These are phyloP conservation scores for Russula sp. DNA, from an alignment of 768 basidiomycete species.

Conservation along the genomic window DNA sequence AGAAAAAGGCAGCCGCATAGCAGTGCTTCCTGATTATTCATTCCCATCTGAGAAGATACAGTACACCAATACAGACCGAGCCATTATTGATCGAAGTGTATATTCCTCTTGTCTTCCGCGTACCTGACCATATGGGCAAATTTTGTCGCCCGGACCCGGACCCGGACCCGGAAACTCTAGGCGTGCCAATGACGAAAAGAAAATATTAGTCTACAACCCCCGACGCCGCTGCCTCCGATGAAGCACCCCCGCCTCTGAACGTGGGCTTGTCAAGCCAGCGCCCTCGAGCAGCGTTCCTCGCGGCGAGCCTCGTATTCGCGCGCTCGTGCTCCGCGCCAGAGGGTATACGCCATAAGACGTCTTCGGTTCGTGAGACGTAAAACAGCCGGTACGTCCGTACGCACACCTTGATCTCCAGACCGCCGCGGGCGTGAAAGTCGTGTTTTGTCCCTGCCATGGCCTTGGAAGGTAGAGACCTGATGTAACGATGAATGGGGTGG, in stretches of 20 bases:
- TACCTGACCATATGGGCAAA: background rate
- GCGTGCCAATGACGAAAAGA: background rate
- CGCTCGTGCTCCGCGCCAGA: conserved; percentile 38
- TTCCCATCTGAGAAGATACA: background rate
- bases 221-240: background rate
- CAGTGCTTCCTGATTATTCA: background rate
- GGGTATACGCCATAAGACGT: conserved; percentile 48
- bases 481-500: conserved; percentile 31
- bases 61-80: background rate
- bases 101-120: background rate
- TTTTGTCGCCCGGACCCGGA: background rate
- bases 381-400: conserved; percentile 77
- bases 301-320: conserved; percentile 7
- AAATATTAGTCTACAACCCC: background rate
- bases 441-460: background rate
- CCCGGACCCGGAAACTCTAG: too few relatives aligned
- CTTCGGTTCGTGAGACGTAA: conserved; percentile 66
- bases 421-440: conserved; percentile 35
- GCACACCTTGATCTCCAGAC: conserved; percentile 81
- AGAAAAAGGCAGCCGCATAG: background rate
- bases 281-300: background rate
- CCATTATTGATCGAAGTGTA: background rate
- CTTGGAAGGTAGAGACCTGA: conserved; percentile 38
- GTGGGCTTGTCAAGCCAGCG: conserved; percentile 5
- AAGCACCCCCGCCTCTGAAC: background rate